Conservation (phyloP, 1,139 yeast species). For the Yamadazyma blattariae region DNA sequence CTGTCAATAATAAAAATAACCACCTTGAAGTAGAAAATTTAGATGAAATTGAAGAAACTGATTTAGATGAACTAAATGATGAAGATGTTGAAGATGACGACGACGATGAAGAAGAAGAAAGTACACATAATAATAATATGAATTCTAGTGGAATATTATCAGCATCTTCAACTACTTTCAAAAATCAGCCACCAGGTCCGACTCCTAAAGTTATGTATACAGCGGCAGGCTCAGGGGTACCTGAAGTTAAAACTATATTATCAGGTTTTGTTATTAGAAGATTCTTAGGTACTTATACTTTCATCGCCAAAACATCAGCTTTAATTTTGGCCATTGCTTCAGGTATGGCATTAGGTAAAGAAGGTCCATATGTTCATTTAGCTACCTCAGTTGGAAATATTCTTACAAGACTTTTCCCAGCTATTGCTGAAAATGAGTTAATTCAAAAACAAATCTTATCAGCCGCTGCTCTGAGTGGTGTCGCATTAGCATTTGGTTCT, state of each 20-base stretch:
- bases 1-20: background rate
- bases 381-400: constrained; percentile 69
- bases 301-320: constrained; percentile 50
- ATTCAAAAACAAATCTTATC: constrained; percentile 57
- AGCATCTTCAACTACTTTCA: background rate
- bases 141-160: background rate
- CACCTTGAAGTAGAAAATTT: no score
- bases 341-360: constrained; percentile 66
- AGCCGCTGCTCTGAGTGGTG: constrained; percentile 69
- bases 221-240: constrained; percentile 65
- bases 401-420: constrained; percentile 48
- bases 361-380: constrained; percentile 71
- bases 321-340: constrained; percentile 61
- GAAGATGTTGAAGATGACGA: constrained; percentile 2
- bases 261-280: constrained; percentile 56
- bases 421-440: constrained; percentile 49
- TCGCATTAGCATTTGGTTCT: constrained; percentile 67
- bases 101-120: background rate
- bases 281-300: constrained; percentile 55
- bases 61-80: background rate
- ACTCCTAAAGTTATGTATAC: constrained; percentile 45
- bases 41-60: background rate
- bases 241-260: constrained; percentile 57
- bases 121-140: background rate
- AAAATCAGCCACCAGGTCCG: constrained; percentile 5